These are phyloP conservation scores for Pleurozium schreberi DNA, from an alignment of 225 moss, liverwort and hornwort genomes.

Conservation along the genomic window DNA sequence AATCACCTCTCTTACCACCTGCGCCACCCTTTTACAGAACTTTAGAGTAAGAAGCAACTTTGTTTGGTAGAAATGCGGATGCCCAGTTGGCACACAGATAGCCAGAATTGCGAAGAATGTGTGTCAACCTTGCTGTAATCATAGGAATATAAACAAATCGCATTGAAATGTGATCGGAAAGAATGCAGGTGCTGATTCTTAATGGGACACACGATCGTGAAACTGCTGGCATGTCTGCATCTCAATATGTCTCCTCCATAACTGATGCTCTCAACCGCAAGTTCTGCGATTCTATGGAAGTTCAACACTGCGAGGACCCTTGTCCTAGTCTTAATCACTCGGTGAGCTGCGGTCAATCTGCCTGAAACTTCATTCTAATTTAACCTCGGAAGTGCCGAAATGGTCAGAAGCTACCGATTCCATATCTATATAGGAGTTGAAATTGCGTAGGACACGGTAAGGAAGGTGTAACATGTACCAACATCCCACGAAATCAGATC, in stretches of 20 bases:
- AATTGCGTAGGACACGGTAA: neutral
- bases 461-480: neutral
- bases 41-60: neutral
- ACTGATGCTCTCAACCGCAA: slow-evolving; percentile 88
- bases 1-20: neutral
- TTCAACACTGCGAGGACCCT: slow-evolving; percentile 59
- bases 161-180: neutral
- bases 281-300: slow-evolving; percentile 69
- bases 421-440: neutral
- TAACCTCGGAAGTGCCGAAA: neutral
- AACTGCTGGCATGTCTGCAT: slow-evolving; percentile 78
- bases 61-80: neutral
- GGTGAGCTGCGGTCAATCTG: slow-evolving; percentile 28
- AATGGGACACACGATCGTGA: slow-evolving; percentile 94
- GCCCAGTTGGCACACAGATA: neutral
- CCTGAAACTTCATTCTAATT: neutral
- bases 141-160: neutral
- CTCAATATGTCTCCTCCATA: slow-evolving; percentile 65
- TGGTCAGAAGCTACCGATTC: neutral
- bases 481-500: neutral
- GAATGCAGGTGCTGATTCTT: slow-evolving; percentile 74
- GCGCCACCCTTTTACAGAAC: neutral
- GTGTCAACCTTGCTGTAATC: neutral
- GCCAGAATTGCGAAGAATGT: neutral
- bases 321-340: slow-evolving; percentile 49